Percentiles rank a stretch among this genome's conserved stretches.
Evolutionary conservation across 73 alveolate genomes (phyloP).

Genomic region (Paramecium bursaria): DNA sequence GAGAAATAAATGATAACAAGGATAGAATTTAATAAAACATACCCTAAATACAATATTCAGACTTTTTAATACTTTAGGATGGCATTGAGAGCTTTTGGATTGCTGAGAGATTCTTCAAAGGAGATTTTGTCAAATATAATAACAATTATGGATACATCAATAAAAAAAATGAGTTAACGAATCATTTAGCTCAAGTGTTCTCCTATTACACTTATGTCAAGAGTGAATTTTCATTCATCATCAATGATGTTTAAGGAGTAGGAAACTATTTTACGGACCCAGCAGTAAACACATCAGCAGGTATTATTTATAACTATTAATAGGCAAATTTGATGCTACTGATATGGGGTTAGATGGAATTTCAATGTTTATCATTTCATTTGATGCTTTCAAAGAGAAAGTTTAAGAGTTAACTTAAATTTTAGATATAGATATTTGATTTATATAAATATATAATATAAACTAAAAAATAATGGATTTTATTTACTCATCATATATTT

Average conservation of each 20-base stretch:
- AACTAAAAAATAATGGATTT: too few relatives aligned
- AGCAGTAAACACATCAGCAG: conserved; percentile 14
- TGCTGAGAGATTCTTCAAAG: conserved; percentile 49
- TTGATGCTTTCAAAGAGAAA: too few relatives aligned
- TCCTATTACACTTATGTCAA: conserved; percentile 26
- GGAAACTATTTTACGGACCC: conserved; percentile 38
- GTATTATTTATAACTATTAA: too few relatives aligned
- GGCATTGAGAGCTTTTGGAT: conserved; percentile 18
- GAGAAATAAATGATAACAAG: not conserved
- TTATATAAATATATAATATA: too few relatives aligned
- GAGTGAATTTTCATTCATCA: conserved; percentile 5
- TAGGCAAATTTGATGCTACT: conserved; percentile 18
- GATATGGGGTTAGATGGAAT: conserved; percentile 25
- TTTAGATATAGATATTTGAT: too few relatives aligned
- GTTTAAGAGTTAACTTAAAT: too few relatives aligned
- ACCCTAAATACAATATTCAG: not conserved
- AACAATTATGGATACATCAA: conserved; percentile 23
- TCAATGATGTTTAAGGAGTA: conserved; percentile 35
- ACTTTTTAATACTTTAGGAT: conserved; percentile 32
- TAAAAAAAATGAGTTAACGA: not conserved
- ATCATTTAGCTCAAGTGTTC: not conserved
- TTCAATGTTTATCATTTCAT: too few relatives aligned
- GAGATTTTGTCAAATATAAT: conserved; percentile 8
- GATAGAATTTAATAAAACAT: not conserved
- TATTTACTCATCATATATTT: too few relatives aligned